A percentile compares a stretch with the other conserved stretches of the same genome.
These are phyloP conservation scores for Bruguiera parviflora DNA, from an alignment of 345 rosid genomes.

Conservation along the genomic window DNA sequence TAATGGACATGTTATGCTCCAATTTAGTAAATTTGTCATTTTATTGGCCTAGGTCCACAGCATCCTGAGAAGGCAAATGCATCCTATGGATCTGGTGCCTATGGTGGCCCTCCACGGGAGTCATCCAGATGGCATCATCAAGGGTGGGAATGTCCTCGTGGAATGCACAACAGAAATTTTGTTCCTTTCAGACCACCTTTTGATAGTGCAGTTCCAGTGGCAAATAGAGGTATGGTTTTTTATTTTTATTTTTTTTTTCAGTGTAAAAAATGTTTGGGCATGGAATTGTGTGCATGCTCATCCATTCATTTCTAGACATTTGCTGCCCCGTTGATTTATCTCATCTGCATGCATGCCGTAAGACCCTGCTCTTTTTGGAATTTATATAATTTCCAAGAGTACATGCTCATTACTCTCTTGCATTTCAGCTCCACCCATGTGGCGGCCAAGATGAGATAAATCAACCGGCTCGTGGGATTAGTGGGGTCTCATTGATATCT, in stretches of 20 bases:
- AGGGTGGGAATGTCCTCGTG: constrained; percentile 61
- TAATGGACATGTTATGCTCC: constrained; percentile 1
- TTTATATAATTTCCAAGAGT: too few species aligned
- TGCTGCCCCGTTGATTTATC: not conserved
- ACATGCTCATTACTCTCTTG: not conserved
- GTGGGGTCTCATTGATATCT: constrained; percentile 5
- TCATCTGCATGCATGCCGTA: not conserved
- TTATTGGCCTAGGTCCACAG: constrained; percentile 44
- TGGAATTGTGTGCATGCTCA: too few species aligned
- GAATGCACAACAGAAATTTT: constrained; percentile 53
- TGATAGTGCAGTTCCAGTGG: constrained; percentile 53
- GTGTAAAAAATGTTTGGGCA: too few species aligned
- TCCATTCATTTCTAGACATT: too few species aligned
- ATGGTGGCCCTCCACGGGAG: constrained; percentile 58
- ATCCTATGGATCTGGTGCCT: constrained; percentile 47
- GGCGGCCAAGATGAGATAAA: constrained; percentile 62
- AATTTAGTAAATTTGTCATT: not conserved
- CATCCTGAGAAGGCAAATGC: constrained; percentile 51
- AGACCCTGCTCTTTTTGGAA: too few species aligned
- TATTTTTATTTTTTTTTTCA: not conserved
- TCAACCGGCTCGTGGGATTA: constrained; percentile 1
- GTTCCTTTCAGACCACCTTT: constrained; percentile 53
- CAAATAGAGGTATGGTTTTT: constrained; percentile 40
- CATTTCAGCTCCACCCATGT: constrained; percentile 46
- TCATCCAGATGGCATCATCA: constrained; percentile 49